A percentile compares a stretch with the other conserved stretches of the same genome.
Conservation (phyloP, 1,284 basidiomycete genomes). For the Crucibulum cyathiforme region DNA sequence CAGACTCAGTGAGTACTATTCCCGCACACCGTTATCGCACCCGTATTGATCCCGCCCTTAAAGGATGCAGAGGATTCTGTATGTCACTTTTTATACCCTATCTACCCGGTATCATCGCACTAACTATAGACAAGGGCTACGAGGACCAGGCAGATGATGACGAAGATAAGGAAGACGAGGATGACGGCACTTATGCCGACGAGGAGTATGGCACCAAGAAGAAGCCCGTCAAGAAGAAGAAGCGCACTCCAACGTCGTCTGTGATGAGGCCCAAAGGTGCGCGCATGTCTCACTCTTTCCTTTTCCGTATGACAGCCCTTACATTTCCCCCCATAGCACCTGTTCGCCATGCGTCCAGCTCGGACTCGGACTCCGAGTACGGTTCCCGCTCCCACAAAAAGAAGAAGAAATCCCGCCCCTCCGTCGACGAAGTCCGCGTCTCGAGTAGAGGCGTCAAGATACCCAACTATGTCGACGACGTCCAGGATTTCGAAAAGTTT, state of each 20-base stretch:
- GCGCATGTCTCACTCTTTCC: constrained; percentile 22
- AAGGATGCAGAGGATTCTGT: constrained; percentile 75
- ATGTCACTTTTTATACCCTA: constrained; percentile 33
- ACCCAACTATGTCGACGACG: constrained; percentile 86
- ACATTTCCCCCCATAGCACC: constrained; percentile 43
- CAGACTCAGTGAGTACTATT: constrained; percentile 40
- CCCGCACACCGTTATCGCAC: constrained; percentile 3
- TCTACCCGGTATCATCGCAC: constrained; percentile 18
- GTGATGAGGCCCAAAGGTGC: constrained; percentile 65
- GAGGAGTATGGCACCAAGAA: constrained; percentile 73
- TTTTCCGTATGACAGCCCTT: constrained; percentile 4
- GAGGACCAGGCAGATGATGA: constrained; percentile 64
- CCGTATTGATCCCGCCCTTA: constrained; percentile 6
- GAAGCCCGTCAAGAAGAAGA: constrained; percentile 71
- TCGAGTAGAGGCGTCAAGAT: constrained; percentile 83
- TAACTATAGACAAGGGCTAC: constrained; percentile 59
- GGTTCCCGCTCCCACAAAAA: constrained; percentile 86
- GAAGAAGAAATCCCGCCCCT: constrained; percentile 66
- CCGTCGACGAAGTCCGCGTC: constrained; percentile 75
- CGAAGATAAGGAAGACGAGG: constrained; percentile 63
- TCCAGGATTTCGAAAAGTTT: constrained; percentile 81
- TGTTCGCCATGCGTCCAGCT: constrained; percentile 57
- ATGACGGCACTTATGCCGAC: constrained; percentile 79
- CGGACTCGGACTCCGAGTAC: constrained; percentile 90
- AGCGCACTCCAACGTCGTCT: constrained; percentile 52